phyloP scores from a whole-genome alignment of 148 eudicot species.

The Amaranthus cruentus region DNA sequence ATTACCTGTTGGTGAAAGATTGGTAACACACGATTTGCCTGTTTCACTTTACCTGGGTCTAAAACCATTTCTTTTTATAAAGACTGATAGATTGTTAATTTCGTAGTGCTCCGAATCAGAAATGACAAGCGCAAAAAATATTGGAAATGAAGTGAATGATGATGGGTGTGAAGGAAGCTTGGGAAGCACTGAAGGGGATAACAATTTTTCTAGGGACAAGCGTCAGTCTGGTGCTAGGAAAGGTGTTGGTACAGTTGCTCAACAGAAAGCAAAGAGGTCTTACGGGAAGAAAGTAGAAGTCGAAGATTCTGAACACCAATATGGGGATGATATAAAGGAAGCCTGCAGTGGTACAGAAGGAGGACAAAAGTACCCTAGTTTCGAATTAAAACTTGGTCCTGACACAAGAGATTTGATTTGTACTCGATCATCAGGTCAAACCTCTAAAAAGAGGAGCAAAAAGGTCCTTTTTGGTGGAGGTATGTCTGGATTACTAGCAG shows the following conservation, averaged over 20 bases:
- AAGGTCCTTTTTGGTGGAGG: constrained; percentile 79
- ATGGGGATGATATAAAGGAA: constrained; percentile 77
- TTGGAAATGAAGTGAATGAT: constrained; percentile 55
- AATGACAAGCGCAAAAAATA: constrained; percentile 47
- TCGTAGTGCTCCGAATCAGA: constrained; percentile 52
- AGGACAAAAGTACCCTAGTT: constrained; percentile 52
- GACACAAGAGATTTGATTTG: constrained; percentile 42
- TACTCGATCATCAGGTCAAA: constrained; percentile 44
- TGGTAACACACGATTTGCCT: constrained; percentile 31
- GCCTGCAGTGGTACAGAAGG: constrained; percentile 96
- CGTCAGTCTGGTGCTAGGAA: constrained; percentile 31
- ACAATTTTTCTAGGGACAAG: constrained; percentile 44
- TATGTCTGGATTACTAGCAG: constrained; percentile 16
- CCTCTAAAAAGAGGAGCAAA: constrained; percentile 77
- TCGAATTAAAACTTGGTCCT: constrained; percentile 40
- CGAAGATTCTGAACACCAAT: constrained; percentile 39
- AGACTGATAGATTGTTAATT: constrained; percentile 12
- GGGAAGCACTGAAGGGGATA: constrained; percentile 75
- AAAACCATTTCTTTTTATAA: not conserved
- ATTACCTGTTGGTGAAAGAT: constrained; percentile 55
- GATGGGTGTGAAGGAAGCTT: constrained; percentile 69
- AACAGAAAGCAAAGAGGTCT: constrained; percentile 46
- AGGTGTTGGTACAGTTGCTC: constrained; percentile 26
- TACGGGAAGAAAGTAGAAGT: constrained; percentile 47
- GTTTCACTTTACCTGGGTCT: not conserved